These are phyloP conservation scores for Neopestalotiopsis rosae DNA, from an alignment of 2,329 filamentous ascomycete species.

Conservation along the genomic window DNA sequence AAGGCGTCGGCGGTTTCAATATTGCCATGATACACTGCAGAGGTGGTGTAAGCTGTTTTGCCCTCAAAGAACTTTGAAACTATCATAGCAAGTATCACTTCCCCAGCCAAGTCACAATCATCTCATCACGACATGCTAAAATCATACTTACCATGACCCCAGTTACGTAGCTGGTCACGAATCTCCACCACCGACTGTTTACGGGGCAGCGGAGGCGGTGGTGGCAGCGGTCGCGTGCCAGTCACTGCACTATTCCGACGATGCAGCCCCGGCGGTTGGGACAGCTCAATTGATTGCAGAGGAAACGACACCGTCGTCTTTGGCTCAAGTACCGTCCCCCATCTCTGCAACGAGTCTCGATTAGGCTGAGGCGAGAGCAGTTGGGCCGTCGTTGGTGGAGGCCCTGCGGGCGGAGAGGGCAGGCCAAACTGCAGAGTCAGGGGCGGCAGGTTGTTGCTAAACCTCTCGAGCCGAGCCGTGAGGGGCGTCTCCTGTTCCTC, in stretches of 20 bases:
- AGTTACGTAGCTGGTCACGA: conserved; percentile 44
- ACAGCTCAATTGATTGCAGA: not conserved
- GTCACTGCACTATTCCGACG: not conserved
- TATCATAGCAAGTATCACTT: not conserved
- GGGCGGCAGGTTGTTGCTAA: conserved; percentile 32
- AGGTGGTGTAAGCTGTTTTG: not conserved
- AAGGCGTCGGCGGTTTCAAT: conserved; percentile 49
- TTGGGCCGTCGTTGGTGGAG: conserved; percentile 7
- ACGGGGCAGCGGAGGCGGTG: conserved; percentile 20
- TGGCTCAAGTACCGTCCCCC: conserved; percentile 1
- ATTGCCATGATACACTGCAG: conserved; percentile 44
- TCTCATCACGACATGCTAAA: too few relatives aligned
- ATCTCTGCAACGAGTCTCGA: not conserved
- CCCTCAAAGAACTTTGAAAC: too few relatives aligned
- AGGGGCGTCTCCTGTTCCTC: conserved; percentile 35
- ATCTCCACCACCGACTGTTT: conserved; percentile 26
- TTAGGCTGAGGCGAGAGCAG: conserved; percentile 13
- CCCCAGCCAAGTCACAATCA: not conserved
- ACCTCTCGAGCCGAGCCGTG: conserved; percentile 31
- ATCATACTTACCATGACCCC: conserved; percentile 36
- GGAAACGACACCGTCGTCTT: not conserved
- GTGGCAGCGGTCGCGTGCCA: not conserved
- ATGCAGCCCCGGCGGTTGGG: not conserved
- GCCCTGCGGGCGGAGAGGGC: conserved; percentile 16
- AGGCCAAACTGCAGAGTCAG: conserved; percentile 20